Percentiles rank a stretch among this genome's conserved stretches.
Evolutionary conservation across 106 monocot species (phyloP).

Genomic region (Cymbidium sinense): DNA sequence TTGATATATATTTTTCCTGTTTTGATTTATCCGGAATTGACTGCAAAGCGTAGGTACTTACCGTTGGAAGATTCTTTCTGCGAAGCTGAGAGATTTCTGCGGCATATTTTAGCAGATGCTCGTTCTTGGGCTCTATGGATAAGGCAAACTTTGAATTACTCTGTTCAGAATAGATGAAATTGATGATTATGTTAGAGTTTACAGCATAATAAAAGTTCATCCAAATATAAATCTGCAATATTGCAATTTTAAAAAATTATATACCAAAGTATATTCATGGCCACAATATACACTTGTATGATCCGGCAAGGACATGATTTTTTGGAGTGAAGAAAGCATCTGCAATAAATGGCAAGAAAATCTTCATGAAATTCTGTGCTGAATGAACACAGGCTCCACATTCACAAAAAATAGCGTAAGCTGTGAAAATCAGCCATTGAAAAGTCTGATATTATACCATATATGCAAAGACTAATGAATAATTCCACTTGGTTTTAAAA

Average conservation of each 20-base stretch:
- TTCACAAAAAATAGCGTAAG: neutral
- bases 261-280: conserved; percentile 90
- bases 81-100: conserved; percentile 50
- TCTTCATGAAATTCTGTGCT: too few relatives aligned
- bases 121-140: conserved; percentile 74
- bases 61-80: conserved; percentile 74
- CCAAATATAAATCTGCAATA: neutral
- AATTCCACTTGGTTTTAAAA: too few relatives aligned
- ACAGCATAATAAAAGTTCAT: neutral
- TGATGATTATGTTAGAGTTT: neutral
- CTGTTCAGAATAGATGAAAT: conserved; percentile 20
- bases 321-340: conserved; percentile 79
- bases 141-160: conserved; percentile 95
- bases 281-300: conserved; percentile 86
- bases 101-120: conserved; percentile 68
- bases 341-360: conserved; percentile 16
- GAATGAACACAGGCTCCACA: neutral
- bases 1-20: too few relatives aligned
- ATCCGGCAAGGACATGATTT: conserved; percentile 70
- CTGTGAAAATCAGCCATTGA: neutral
- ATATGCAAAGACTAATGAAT: too few relatives aligned
- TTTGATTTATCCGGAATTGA: too few relatives aligned
- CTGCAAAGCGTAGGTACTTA: conserved; percentile 13
- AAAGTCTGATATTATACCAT: neutral
- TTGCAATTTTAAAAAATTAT: neutral